Base-by-base conservation (phyloP, 108 stramenopile genomes). In the Pseudonitzschia delicatissima region DNA sequence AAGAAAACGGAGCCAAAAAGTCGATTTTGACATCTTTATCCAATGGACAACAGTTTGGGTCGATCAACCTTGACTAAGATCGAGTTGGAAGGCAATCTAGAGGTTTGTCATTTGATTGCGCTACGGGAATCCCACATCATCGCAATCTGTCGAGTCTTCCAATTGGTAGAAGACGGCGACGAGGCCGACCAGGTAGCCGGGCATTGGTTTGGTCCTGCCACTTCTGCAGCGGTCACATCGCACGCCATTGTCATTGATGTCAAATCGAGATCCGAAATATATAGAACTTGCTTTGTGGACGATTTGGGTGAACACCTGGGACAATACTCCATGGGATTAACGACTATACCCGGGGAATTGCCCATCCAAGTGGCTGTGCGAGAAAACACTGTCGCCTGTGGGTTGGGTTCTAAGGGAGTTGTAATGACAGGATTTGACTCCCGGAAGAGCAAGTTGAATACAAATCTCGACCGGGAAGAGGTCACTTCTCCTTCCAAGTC, bases 321-420 rank as follows among this genome's bases (percentile, higher is more conserved):
- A 61, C 18, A 61, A 11, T 15, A 42, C n/a, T 40, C 20, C 32
- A n/a, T 15, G 23, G 50, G 55, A 31, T 40, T 23, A 7, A 20
- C 29, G 31, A 67, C 67, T 26, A 71, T 49, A 60, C 64, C 64
- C 50, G 79, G 29, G 32, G 31, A 32, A 33, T 55, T 69, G 9
- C 68, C 53, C 3, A n/a, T 68, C 23, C 32, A 44, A 20, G 29
- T 58, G 2, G 60, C 57, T n/a, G 6, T 27, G 6, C 13, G 49
- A 7, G 62, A 28, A 32, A 45, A 44, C 23, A 71, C 70, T 28
- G 40, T 64, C 18, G 70, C 48, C 21, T 45, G 20, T 18, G 52
- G 33, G 15, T 36, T 71, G 5, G 11, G 50, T 11, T 64, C 60
- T 50, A 35, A 45, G 15, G 70, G 70, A 12, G 34, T 71, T 25